Evolutionary conservation across 768 basidiomycete genomes (phyloP).

Genomic region (Kwoniella shandongensis): DNA sequence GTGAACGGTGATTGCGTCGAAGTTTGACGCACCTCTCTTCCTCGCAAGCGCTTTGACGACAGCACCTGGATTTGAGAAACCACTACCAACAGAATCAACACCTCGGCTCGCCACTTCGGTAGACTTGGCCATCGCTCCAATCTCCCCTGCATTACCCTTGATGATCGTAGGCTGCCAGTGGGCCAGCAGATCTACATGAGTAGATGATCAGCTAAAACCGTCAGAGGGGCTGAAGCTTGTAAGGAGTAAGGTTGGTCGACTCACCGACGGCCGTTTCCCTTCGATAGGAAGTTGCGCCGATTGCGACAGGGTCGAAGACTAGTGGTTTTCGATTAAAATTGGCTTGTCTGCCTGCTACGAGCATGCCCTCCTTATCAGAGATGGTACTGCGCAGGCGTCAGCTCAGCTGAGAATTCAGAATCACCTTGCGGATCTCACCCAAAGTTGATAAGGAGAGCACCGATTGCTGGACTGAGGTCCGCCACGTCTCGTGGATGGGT

Average conservation of each 20-base stretch:
- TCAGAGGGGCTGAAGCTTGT: slow-evolving; percentile 5
- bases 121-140: slow-evolving; percentile 74
- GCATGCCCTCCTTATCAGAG: slow-evolving; percentile 67
- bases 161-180: slow-evolving; percentile 84
- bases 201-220: too few relatives aligned
- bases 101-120: slow-evolving; percentile 74
- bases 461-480: slow-evolving; percentile 67
- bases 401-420: neutral
- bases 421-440: slow-evolving; percentile 55
- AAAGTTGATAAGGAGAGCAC: slow-evolving; percentile 78
- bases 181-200: slow-evolving; percentile 66
- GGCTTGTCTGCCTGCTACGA: slow-evolving; percentile 65
- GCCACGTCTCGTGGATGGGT: slow-evolving; percentile 77
- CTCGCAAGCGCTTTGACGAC: slow-evolving; percentile 71
- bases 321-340: slow-evolving; percentile 72
- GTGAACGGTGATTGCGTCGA: neutral
- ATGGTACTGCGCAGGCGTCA: slow-evolving; percentile 39
- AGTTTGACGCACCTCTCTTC: slow-evolving; percentile 66
- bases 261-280: slow-evolving; percentile 64
- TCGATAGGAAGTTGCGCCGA: slow-evolving; percentile 76
- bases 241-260: too few relatives aligned
- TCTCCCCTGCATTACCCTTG: slow-evolving; percentile 86
- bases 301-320: slow-evolving; percentile 88
- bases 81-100: slow-evolving; percentile 77
- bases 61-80: slow-evolving; percentile 70